Base-by-base conservation (phyloP, 495 filamentous ascomycete species). In the Trichoderma reesei region DNA sequence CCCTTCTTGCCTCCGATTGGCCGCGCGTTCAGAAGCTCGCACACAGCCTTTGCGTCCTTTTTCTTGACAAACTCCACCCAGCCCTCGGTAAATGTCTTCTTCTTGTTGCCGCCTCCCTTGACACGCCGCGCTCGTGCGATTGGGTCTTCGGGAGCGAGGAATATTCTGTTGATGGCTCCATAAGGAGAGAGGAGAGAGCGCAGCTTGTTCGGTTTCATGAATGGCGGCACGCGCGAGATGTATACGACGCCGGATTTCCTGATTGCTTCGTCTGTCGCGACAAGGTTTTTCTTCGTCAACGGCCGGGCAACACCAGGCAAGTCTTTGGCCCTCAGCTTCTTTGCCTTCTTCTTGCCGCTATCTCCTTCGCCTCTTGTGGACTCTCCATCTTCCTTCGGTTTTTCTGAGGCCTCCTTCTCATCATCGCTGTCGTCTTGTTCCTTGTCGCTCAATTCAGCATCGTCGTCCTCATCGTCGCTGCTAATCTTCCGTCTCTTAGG, bases 31-130 rank as follows among this genome's bases (percentile, higher is more conserved):
- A 98, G 74, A 3, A 89, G 82, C 70, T 96, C 92, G n/a, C 88
- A 91, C 6, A 83, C 89, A 10, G 86, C 74, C 71, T 95, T 95
- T 3, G 94, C 95, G 44, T 90, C 87, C 31, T 63, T 65, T 68
- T 85, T 86, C 71, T 89, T 86, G 37, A 80, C 73, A 69, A 96
- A 96, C 70, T 98, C 94, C 18, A 98, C 85, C 94, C 94, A 98
- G 2, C 94, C 94, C 71, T 98, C 95, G 6, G 85, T 86, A 74
- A 88, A 98, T 16, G 80, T 84, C 65, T 88, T 85, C 71, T 96
- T 92, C 74, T 93, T 94, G 74, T 96, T 97, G 33, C 89, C 88
- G n/a, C 89, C 88, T 44, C 77, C 80, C 34, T 80, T 78, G 8
- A 89, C 73, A 14, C 89, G 85, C 37, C 73, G 74, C 60, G 78